Evolutionary conservation across 768 basidiomycete genomes (phyloP).

Genomic region (Fomitopsis serialis): DNA sequence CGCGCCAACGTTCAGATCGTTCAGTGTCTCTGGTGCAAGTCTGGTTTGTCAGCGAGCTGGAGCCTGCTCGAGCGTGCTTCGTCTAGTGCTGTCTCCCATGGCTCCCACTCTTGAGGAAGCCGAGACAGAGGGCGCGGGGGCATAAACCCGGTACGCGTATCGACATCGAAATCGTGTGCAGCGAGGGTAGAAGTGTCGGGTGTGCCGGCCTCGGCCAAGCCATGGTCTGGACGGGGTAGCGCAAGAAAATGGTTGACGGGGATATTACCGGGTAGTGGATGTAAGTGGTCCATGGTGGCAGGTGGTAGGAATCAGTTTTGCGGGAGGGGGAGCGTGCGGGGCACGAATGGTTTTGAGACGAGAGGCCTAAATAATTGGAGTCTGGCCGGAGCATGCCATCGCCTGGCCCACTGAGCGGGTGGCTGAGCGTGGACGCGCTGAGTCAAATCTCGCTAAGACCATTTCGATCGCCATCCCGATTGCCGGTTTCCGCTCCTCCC

Average conservation of each 20-base stretch:
- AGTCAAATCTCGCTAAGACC: too few species aligned
- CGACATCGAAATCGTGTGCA: constrained; percentile 73
- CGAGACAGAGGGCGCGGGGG: constrained; percentile 67
- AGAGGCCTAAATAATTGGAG: too few species aligned
- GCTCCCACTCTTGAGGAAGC: constrained; percentile 56
- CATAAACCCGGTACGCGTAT: constrained; percentile 88
- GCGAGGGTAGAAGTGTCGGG: constrained; percentile 32
- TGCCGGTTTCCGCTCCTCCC: too few species aligned
- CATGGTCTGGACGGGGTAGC: constrained; percentile 28
- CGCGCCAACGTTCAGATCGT: constrained; percentile 37
- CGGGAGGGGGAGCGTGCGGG: too few species aligned
- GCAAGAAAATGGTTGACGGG: constrained; percentile 28
- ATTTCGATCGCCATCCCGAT: too few species aligned
- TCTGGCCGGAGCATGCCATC: too few species aligned
- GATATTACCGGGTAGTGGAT: not conserved
- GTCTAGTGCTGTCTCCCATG: constrained; percentile 66
- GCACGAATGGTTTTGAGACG: too few species aligned
- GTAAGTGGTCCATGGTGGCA: too few species aligned
- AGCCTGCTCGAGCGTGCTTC: constrained; percentile 42
- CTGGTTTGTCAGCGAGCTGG: constrained; percentile 41
- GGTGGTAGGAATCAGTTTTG: too few species aligned
- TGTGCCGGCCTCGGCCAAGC: constrained; percentile 21
- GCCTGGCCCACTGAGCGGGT: too few species aligned
- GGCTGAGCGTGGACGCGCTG: too few species aligned
- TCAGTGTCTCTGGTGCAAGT: constrained; percentile 25